These are phyloP conservation scores for Suillus plorans DNA, from an alignment of 768 basidiomycete species.

Conservation along the genomic window DNA sequence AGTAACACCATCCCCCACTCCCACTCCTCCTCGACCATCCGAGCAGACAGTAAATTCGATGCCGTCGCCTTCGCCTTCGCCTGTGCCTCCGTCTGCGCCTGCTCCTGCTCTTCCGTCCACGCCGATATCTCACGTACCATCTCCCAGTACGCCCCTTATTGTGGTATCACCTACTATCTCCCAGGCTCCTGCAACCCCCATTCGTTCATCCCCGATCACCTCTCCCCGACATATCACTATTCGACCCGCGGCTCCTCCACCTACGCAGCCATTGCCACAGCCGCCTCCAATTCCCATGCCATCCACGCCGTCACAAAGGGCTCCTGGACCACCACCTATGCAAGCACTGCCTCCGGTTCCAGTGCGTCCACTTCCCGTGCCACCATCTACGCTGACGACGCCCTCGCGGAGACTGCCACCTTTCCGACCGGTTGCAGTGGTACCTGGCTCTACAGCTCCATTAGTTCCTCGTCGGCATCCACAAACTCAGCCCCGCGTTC, in stretches of 20 bases:
- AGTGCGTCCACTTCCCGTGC: conserved; percentile 3
- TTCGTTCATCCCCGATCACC: conserved; percentile 10
- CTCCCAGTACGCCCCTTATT: conserved; percentile 21
- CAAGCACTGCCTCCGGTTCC: conserved; percentile 6
- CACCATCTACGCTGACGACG: not conserved
- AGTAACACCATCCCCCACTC: conserved; percentile 4
- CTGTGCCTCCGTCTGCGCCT: conserved; percentile 11
- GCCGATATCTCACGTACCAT: conserved; percentile 14
- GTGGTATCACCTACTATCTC: conserved; percentile 11
- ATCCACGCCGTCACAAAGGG: conserved; percentile 3
- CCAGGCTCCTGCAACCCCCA: not conserved
- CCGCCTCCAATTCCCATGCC: conserved; percentile 21
- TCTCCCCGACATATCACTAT: conserved; percentile 29
- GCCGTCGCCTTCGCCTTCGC: conserved; percentile 12
- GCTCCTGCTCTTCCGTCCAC: conserved; percentile 2
- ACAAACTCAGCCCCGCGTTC: conserved; percentile 20
- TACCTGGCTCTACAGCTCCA: conserved; percentile 18
- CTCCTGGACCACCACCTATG: not conserved
- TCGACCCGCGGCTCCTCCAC: conserved; percentile 31
- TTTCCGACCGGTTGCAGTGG: conserved; percentile 6
- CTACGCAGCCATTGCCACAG: conserved; percentile 30
- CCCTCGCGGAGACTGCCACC: not conserved
- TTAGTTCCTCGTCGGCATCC: not conserved
- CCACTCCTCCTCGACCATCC: conserved; percentile 9
- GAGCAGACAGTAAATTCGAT: conserved; percentile 10